A percentile compares a stretch with the other conserved stretches of the same genome.
These are phyloP conservation scores for Leishmania aethiopica DNA, from an alignment of 208 protist species.

Conservation along the genomic window DNA sequence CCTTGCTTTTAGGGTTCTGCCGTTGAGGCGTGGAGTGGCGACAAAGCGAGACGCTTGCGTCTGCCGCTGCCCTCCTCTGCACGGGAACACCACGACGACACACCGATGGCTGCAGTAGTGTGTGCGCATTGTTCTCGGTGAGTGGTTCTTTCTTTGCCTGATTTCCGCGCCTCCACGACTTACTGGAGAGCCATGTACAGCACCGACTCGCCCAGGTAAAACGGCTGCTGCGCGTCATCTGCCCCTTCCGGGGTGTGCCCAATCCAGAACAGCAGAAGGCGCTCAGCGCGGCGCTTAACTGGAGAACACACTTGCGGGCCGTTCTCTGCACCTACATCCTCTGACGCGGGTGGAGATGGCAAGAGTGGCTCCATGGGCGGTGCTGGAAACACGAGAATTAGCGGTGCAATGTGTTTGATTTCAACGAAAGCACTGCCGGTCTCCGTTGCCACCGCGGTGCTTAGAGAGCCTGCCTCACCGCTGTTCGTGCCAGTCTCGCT, in stretches of 20 bases:
- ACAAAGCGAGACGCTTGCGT: not conserved
- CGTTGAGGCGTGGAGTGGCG: not conserved
- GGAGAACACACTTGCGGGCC: not conserved
- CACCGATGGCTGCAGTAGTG: not conserved
- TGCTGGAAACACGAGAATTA: slow-evolving; percentile 18
- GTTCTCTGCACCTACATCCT: slow-evolving; percentile 7
- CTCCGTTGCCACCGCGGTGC: not conserved
- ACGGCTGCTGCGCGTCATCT: slow-evolving; percentile 50
- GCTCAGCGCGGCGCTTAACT: slow-evolving; percentile 33
- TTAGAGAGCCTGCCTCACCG: not conserved
- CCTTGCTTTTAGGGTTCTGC: not conserved
- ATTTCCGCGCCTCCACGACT: not conserved
- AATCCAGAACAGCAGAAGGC: slow-evolving; percentile 87
- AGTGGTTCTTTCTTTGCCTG: not conserved
- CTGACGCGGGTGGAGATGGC: not conserved
- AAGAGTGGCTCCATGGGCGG: not conserved
- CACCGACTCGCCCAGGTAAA: slow-evolving; percentile 56
- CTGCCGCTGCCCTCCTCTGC: not conserved
- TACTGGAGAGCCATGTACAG: not conserved
- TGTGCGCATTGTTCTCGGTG: too few relatives aligned
- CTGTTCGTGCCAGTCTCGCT: not conserved
- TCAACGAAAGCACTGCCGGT: slow-evolving; percentile 27
- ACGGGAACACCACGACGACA: not conserved
- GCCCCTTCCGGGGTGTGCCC: slow-evolving; percentile 50
- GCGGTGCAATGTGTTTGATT: slow-evolving; percentile 20